phyloP scores from a whole-genome alignment of 2,329 filamentous ascomycete genomes.

The Bisporella sp. region DNA sequence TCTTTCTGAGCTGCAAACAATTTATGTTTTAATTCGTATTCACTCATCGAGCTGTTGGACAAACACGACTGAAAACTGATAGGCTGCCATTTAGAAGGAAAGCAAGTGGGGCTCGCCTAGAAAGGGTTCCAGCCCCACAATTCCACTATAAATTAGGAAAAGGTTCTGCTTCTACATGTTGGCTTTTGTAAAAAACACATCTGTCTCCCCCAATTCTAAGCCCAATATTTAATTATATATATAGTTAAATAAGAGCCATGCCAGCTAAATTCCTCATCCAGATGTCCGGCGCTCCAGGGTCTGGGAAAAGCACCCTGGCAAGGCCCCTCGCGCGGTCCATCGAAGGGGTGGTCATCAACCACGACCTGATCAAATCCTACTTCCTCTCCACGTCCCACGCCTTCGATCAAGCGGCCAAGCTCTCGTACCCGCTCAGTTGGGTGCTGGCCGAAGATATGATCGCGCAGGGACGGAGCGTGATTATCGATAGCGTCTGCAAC shows the following conservation, averaged over 20 bases:
- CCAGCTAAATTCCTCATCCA: slow-evolving; percentile 22
- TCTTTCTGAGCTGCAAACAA: no score
- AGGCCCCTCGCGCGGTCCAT: slow-evolving; percentile 22
- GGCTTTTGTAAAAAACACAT: no score
- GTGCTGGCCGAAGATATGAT: slow-evolving; percentile 28
- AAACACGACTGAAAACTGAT: no score
- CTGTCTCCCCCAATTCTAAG: no score
- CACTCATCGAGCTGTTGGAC: no score
- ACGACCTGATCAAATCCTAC: slow-evolving; percentile 30
- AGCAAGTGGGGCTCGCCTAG: no score
- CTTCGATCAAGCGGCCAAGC: slow-evolving; percentile 27
- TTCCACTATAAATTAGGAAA: no score
- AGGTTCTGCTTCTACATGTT: no score
- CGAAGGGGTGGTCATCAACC: slow-evolving; percentile 28
- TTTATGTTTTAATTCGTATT: no score
- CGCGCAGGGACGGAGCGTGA: slow-evolving; percentile 28
- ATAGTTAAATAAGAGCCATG: not conserved
- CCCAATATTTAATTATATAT: no score
- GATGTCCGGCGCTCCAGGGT: slow-evolving; percentile 34
- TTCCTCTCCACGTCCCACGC: slow-evolving; percentile 25
- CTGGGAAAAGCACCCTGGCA: slow-evolving; percentile 33
- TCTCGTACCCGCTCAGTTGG: slow-evolving; percentile 31
- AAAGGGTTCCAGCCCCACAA: no score
- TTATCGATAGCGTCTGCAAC: slow-evolving; percentile 34
- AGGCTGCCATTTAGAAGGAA: no score